Evolutionary conservation across 2,329 filamentous ascomycete genomes (phyloP), one percentile per base, ranked within the genome.

Genomic region (Zelopaecilomyces penicillatus): DNA sequence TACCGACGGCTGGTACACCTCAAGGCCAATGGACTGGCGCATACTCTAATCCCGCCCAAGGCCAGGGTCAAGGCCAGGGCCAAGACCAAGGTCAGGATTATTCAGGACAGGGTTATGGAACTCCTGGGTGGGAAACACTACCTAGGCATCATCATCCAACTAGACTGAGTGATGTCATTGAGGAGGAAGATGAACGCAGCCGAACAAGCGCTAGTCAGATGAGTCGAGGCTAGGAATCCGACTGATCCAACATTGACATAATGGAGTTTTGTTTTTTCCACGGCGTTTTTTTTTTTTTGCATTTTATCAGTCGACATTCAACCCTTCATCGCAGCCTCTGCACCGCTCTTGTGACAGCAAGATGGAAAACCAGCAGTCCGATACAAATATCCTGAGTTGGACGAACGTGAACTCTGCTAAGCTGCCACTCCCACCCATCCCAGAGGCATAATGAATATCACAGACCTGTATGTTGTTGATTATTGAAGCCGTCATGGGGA

Each of bases 131-230:
- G 87, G 86, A 93, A 51, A 68, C 69, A n/a, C 70, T 87, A 50
- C 82, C 83, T 27, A 76, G 82, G 45, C 89, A 95, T 63, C 87
- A 93, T 54, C 88, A 95, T 65, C 89, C 89, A 0, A 95, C 89
- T 6, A 73, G 90, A 45, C 70, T 95, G 50, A 95, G 88, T 62
- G 89, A 95, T 65, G 89, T 95, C 29, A 75, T 93, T 30, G 85
- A 89, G 58, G 88, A 88, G 58, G 84, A 94, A 51, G 87, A 93
- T 53, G 87, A 94, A 65, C 74, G 81, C 41, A 87, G 85, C 59
- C 78, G 85, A 26, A 87, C 84, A 10, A 86, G 84, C 53, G 81
- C 80, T 8, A 83, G 81, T 60, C 76, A 80, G 49, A 64, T 73
- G 51, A 80, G 76, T 57, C 74, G 76, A 30, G 55, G 55, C 35